A percentile compares a stretch with the other conserved stretches of the same genome.
Conservation (phyloP, 2,329 filamentous ascomycete genomes). For the Beauveria brongniartii region DNA sequence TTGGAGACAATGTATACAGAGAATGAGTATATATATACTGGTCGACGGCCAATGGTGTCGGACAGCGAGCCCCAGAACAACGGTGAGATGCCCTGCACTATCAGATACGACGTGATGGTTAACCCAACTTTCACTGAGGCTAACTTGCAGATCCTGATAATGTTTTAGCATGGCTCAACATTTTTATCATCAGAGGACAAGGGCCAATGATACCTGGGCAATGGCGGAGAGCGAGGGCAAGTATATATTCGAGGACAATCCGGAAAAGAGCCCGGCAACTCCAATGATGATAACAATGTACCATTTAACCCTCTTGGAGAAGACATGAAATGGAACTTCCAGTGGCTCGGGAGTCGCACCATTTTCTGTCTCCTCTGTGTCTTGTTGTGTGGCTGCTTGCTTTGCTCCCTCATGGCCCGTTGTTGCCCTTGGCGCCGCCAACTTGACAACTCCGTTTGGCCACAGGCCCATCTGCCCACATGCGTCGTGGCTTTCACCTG, state of each 20-base stretch:
- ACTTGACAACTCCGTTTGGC: not conserved
- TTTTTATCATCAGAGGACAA: not conserved
- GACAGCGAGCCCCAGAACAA: conserved; percentile 41
- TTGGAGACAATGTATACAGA: conserved; percentile 39
- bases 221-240: conserved; percentile 35
- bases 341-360: not conserved
- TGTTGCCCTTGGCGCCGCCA: not conserved
- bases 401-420: not conserved
- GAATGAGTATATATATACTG: conserved; percentile 37
- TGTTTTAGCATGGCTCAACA: not conserved
- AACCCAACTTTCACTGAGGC: conserved; percentile 25
- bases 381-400: not conserved
- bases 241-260: conserved; percentile 44
- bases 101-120: conserved; percentile 39
- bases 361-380: not conserved
- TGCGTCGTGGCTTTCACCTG: not conserved
- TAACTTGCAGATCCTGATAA: conserved; percentile 22
- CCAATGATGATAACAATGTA: conserved; percentile 40
- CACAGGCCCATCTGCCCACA: not conserved
- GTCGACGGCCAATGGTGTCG: conserved; percentile 37
- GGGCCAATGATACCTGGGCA: conserved; percentile 19
- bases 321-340: not conserved
- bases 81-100: conserved; percentile 42
- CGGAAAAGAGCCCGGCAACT: conserved; percentile 43
- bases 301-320: conserved; percentile 24